Conservation (phyloP, 768 basidiomycete genomes). For the Xerocomellus amylosporus region DNA sequence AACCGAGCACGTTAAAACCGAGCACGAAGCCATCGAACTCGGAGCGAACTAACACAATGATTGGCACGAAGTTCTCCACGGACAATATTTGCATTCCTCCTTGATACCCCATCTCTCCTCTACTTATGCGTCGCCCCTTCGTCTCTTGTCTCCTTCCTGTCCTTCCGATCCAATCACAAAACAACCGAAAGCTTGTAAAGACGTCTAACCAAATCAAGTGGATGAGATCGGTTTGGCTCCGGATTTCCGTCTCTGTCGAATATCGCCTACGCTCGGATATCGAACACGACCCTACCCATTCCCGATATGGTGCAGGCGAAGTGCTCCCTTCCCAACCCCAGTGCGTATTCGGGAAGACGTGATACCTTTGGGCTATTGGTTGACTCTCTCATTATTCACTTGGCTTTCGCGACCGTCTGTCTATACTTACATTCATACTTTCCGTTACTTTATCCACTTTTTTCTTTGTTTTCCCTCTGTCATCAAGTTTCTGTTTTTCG, state of each 20-base stretch:
- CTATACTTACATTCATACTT: slow-evolving; percentile 26
- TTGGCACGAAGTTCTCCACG: slow-evolving; percentile 15
- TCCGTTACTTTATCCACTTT: slow-evolving; percentile 31
- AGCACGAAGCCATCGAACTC: slow-evolving; percentile 26
- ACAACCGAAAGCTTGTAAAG: slow-evolving; percentile 33
- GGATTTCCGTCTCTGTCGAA: slow-evolving; percentile 31
- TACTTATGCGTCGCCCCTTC: slow-evolving; percentile 27
- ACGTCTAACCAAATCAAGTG: slow-evolving; percentile 33
- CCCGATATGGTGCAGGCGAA: slow-evolving; percentile 9
- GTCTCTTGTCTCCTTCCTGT: slow-evolving; percentile 18
- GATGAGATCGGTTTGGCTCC: slow-evolving; percentile 47
- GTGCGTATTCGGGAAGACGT: slow-evolving; percentile 14
- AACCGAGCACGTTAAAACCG: no score
- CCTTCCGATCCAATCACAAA: slow-evolving; percentile 29
- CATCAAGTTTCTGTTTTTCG: slow-evolving; percentile 33
- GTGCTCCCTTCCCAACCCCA: neutral
- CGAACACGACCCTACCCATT: slow-evolving; percentile 11
- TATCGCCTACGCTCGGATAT: slow-evolving; percentile 4
- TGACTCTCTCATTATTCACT: slow-evolving; percentile 54
- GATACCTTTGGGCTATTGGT: slow-evolving; percentile 59
- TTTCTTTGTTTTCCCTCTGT: slow-evolving; percentile 21
- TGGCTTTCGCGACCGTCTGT: slow-evolving; percentile 34
- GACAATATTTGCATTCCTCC: slow-evolving; percentile 30
- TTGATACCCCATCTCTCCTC: slow-evolving; percentile 29
- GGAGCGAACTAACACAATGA: slow-evolving; percentile 23